Evolutionary conservation across 768 basidiomycete species (phyloP).

Genomic region (Russula earlei): DNA sequence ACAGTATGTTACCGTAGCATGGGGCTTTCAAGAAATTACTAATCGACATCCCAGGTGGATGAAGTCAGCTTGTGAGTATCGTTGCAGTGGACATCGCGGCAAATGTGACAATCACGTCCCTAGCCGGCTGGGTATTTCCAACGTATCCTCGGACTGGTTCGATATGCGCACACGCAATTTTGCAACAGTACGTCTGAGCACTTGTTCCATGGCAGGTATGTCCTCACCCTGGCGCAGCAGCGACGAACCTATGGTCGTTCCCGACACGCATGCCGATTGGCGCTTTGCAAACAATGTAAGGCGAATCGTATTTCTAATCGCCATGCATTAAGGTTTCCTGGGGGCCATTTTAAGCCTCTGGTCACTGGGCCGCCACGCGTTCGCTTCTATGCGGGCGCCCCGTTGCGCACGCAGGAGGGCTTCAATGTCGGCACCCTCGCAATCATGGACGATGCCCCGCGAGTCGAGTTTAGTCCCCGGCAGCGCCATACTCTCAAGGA

Average conservation of each 20-base stretch:
- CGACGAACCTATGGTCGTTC: slow-evolving; percentile 80
- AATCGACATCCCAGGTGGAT: slow-evolving; percentile 51
- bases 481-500: slow-evolving; percentile 90
- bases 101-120: neutral
- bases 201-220: neutral
- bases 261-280: slow-evolving; percentile 80
- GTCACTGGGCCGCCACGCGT: slow-evolving; percentile 58
- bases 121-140: slow-evolving; percentile 38
- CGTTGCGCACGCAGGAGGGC: slow-evolving; percentile 81
- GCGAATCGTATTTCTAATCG: slow-evolving; percentile 8
- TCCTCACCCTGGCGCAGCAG: slow-evolving; percentile 34
- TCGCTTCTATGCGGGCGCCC: slow-evolving; percentile 89
- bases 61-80: slow-evolving; percentile 70
- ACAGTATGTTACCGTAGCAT: slow-evolving; percentile 42
- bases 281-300: slow-evolving; percentile 76
- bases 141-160: slow-evolving; percentile 49
- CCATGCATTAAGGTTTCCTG: neutral
- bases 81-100: neutral
- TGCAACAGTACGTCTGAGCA: slow-evolving; percentile 49
- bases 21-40: neutral
- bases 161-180: slow-evolving; percentile 77
- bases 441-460: slow-evolving; percentile 74
- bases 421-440: slow-evolving; percentile 85
- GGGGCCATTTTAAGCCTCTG: slow-evolving; percentile 44
- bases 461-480: slow-evolving; percentile 77